A percentile compares a stretch with the other conserved stretches of the same genome.
Evolutionary conservation across 106 monocot species (phyloP).

Genomic region (Apostasia shenzhenica): DNA sequence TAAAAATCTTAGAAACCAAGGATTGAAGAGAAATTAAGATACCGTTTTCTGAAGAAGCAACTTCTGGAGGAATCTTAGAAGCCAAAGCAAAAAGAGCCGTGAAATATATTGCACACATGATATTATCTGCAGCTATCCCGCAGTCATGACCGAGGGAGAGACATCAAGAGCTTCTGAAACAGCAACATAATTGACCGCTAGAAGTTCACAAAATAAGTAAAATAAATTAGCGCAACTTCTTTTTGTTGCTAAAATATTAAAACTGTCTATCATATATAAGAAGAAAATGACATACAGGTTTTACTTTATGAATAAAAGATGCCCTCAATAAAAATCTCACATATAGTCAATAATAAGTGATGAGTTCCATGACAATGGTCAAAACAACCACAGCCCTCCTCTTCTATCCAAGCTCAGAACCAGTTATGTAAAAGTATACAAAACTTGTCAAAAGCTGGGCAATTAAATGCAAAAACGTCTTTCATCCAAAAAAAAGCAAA

Average conservation of each 20-base stretch:
- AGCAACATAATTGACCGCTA: slow-evolving; percentile 87
- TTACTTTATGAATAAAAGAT: too few species aligned
- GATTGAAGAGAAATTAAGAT: not conserved
- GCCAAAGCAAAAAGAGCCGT: slow-evolving; percentile 68
- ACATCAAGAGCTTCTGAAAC: slow-evolving; percentile 77
- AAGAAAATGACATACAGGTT: too few species aligned
- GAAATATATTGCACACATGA: slow-evolving; percentile 80
- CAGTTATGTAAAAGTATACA: too few species aligned
- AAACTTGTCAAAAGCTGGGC: too few species aligned
- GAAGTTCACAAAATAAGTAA: not conserved
- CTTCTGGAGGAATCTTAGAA: slow-evolving; percentile 61
- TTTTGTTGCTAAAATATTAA: not conserved
- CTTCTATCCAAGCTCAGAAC: too few species aligned
- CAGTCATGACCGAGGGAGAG: slow-evolving; percentile 70
- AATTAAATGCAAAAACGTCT: too few species aligned
- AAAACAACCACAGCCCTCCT: too few species aligned
- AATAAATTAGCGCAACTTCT: not conserved
- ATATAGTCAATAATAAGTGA: too few species aligned
- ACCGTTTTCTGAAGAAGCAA: slow-evolving; percentile 27
- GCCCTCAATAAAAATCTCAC: not conserved
- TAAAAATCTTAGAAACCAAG: too few species aligned
- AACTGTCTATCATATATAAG: not conserved
- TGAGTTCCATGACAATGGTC: too few species aligned
- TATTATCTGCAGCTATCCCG: slow-evolving; percentile 88
- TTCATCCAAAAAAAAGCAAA: too few species aligned